Base-by-base conservation (phyloP, 257 asterid species). In the Echites panduratus region DNA sequence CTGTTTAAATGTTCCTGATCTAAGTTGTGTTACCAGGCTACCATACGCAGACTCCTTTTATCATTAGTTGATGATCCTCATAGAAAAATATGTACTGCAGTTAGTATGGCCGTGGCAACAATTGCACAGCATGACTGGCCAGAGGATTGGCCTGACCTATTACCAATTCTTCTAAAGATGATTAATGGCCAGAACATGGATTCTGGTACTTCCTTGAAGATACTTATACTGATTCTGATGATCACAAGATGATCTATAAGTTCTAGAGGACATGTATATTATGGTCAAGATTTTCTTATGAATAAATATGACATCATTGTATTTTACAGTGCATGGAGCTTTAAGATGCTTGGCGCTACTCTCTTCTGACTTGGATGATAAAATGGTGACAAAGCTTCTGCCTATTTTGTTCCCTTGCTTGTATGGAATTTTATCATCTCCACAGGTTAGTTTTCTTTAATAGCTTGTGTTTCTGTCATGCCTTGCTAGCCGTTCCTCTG, bases 101-200 rank as follows among this genome's bases (percentile, higher is more conserved):
- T 95, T 74, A 85, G 98, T 82, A 88, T 92, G 79, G 95, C 96
- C 72, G 86, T 89, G 80, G 94, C 98, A 47, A 64, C 87, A 54
- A 85, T 92, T 76, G 98, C 98, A 71, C 91, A 86, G 47, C 84
- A 80, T 78, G 99, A 95, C 62, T 92, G 99, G 96, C 98, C 97
- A 41, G 99, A 95, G 74, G 89, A 88, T 63, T 94, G 99, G 99
- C 96, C 96, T 63, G 96, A 92, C 65, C 87, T 95, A 70, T 76
- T 90, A 56, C 96, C 98, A 7, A 82, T 79, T 75, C 90, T 95
- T 54, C 71, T 95, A 68, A 82, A 85, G 75, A 79, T 86, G 82
- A 84, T 92, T 66, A 85, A 72, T 73, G 89, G 89, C 78, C 95
- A 85, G 82, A 80, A 88, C 80, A 75, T 78, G 78, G 82, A 82